Base-by-base conservation (phyloP, 1,284 basidiomycete genomes). In the Irpex lacteus region DNA sequence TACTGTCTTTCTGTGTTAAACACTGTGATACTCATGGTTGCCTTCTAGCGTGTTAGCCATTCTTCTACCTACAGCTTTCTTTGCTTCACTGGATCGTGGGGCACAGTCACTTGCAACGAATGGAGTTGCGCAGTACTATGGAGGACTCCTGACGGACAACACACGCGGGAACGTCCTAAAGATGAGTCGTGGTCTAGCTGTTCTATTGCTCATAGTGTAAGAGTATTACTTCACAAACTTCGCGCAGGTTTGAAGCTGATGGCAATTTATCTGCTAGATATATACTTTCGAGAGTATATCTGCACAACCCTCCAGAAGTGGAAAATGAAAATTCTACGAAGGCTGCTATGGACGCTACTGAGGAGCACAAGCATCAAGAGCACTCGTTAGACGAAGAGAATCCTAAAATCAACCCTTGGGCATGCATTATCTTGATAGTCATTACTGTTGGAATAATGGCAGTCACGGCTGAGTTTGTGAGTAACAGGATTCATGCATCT, bases 251-350 rank as follows among this genome's bases (percentile, higher is more conserved):
- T 26, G 26, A 34, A 26, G 2, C 9, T 11, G 34, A 18, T 44
- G 2, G 26, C 9, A 18, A 52, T 21, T 4, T 18, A 49, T 0
- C 26, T 26, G 26, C 4, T 65, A 88, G 87, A 6, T 90, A 91
- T 68, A 71, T 90, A 34, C 79, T 76, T 58, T 90, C 88, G 6
- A 83, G 89, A 7, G 78, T 90, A 44, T 91, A 84, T 74, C 73
- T 90, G 44, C 85, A 88, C 71, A 84, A 90, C 68, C 88, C 88
- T 3, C 88, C 88, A 0, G 87, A 86, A 6, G 79, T 85, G 1
- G 80, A 80, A 34, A 84, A 85, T 64, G 78, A 4, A 26, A 76
- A 8, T 75, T 85, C 21, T 26, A 26, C 26, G 26, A 72, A 71
- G 8, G 71, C 77, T 3, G 75, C 77, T 36, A 76, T 78, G 0